Evolutionary conservation across 1,284 basidiomycete species (phyloP), one percentile per base, ranked within the genome.

Genomic region (Volvariella surrecta): DNA sequence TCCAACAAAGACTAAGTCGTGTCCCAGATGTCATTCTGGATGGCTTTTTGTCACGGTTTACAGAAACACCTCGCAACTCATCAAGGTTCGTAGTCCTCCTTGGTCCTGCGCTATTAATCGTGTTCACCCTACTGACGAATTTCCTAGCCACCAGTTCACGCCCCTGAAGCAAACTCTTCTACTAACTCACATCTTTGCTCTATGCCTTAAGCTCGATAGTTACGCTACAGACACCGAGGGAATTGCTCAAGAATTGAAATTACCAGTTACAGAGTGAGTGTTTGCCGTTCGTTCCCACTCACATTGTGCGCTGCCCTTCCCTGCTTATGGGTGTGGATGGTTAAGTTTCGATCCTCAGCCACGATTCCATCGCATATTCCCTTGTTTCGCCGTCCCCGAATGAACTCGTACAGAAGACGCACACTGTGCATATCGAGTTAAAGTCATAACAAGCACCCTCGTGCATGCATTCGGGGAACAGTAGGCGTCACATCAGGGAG

Each of bases 161-260:
- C 71, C 80, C 3, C 71, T 76, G 44, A 82, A 72, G 30, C 74
- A 85, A 56, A 81, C 81, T 3, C 77, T 76, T 52, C 67, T 95
- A 1, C 61, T 91, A 38, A 77, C 85, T 1, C 77, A 90, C 55
- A 74, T 91, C 56, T 83, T 92, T 50, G 80, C 86, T 0, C 65
- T 93, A 0, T 89, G 83, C 55, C 73, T 95, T 19, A 78, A 75
- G 32, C 58, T 89, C 7, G 90, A 95, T 51, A 74, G 79, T 45
- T 94, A 76, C 55, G 76, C 77, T 0, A 76, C 80, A 1, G 82
- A 94, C 50, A 70, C 80, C 1, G 66, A 71, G 2, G 57, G 73
- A 32, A 64, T 94, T 31, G 84, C 89, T 0, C 65, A 71, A 11
- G 91, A 95, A 59, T 63, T 95, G 11, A 74, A 70, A 51, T 73